phyloP scores from a whole-genome alignment of 225 moss, liverwort and hornwort genomes.

The Asterella californica region DNA sequence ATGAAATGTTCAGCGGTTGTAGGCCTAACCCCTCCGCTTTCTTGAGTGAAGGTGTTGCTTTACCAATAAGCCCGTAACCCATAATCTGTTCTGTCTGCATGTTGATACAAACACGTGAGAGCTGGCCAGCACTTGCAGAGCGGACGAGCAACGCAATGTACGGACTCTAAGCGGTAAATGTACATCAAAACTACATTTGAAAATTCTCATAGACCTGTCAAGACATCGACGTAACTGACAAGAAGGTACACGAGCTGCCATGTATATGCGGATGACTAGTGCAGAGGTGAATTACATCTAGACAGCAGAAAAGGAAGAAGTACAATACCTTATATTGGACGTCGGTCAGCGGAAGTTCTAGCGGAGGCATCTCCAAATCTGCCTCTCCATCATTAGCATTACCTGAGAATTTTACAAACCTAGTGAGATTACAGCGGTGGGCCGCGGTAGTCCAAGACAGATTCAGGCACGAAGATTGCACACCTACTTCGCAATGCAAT shows the following conservation, averaged over 20 bases:
- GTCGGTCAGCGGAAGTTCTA: conserved; percentile 72
- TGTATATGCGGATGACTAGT: background rate
- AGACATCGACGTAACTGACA: background rate
- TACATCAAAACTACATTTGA: background rate
- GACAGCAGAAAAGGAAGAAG: conserved; percentile 30
- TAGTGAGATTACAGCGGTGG: background rate
- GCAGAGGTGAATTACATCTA: background rate
- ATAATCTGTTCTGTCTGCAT: conserved; percentile 49
- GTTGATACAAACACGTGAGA: background rate
- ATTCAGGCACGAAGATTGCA: background rate
- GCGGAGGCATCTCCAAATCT: conserved; percentile 53
- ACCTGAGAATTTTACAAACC: conserved; percentile 22
- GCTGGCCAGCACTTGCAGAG: background rate
- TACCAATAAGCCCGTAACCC: conserved; percentile 63
- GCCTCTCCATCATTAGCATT: conserved; percentile 62
- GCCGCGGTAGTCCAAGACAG: background rate
- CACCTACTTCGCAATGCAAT: background rate
- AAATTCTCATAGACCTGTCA: background rate
- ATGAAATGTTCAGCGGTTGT: conserved; percentile 30
- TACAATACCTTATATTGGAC: conserved; percentile 28
- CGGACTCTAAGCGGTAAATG: background rate
- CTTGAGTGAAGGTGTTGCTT: conserved; percentile 55
- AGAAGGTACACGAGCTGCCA: background rate
- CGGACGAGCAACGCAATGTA: background rate
- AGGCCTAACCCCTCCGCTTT: conserved; percentile 41